A percentile compares a stretch with the other conserved stretches of the same genome.
phyloP scores from a whole-genome alignment of 768 basidiomycete genomes.

The Leccinum obscurum region DNA sequence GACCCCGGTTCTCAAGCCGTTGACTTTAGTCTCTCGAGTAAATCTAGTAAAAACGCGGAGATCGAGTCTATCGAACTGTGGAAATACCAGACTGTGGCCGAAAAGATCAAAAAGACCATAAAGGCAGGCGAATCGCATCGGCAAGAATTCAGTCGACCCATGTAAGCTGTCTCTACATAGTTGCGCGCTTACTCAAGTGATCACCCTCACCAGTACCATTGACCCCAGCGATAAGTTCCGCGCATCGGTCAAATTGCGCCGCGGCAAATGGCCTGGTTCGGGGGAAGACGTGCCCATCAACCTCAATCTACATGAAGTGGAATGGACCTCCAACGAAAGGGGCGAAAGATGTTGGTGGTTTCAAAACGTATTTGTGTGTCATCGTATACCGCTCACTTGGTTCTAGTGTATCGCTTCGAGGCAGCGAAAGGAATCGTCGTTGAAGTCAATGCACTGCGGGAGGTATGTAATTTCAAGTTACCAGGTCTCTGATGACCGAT shows the following conservation, averaged over 20 bases:
- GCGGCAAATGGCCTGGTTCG: too few relatives aligned
- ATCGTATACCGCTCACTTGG: neutral
- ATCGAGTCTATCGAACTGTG: too few relatives aligned
- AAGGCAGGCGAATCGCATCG: neutral
- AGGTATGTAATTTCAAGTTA: neutral
- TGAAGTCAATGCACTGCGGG: neutral
- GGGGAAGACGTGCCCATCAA: neutral
- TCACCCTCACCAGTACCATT: conserved; percentile 5
- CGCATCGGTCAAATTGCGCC: neutral
- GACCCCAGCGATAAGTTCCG: neutral
- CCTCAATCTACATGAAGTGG: conserved; percentile 6
- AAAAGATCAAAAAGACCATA: neutral
- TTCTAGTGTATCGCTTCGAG: conserved; percentile 11
- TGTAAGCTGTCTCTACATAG: conserved; percentile 6
- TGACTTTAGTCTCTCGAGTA: neutral
- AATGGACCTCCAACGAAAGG: neutral
- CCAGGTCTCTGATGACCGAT: neutral
- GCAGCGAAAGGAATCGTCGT: conserved; percentile 4
- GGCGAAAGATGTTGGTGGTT: conserved; percentile 9
- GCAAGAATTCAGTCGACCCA: conserved; percentile 2
- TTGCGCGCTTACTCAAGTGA: neutral
- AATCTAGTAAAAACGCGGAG: too few relatives aligned
- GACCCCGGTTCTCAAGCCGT: neutral
- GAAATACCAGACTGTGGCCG: too few relatives aligned
- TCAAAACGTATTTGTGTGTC: neutral